Evolutionary conservation across 352 stramenopile genomes (phyloP).

Genomic region (Discostella stelligera): DNA sequence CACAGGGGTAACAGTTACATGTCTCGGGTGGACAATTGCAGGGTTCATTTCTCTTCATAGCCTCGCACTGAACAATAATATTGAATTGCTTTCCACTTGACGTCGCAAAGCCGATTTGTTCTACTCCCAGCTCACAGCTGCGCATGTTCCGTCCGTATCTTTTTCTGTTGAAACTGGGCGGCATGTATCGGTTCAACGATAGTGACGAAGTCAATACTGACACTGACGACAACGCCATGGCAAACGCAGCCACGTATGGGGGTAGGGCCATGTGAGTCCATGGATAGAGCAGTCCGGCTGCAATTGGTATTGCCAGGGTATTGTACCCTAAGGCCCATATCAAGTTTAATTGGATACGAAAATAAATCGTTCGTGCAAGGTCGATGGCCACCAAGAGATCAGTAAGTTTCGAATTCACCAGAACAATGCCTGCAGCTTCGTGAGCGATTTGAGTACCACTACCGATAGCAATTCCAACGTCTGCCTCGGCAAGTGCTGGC

Average conservation of each 20-base stretch:
- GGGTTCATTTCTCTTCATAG: slow-evolving; percentile 41
- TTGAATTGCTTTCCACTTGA: slow-evolving; percentile 28
- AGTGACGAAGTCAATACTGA: slow-evolving; percentile 95
- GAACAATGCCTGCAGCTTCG: slow-evolving; percentile 94
- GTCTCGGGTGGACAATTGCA: slow-evolving; percentile 51
- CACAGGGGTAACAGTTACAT: slow-evolving; percentile 45
- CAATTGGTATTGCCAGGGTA: slow-evolving; percentile 93
- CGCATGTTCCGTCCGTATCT: slow-evolving; percentile 49
- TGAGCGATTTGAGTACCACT: slow-evolving; percentile 96
- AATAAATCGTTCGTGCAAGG: slow-evolving; percentile 94
- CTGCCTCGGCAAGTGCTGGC: slow-evolving; percentile 93
- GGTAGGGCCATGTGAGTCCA: slow-evolving; percentile 89
- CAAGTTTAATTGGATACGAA: slow-evolving; percentile 96
- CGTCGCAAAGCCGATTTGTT: slow-evolving; percentile 40
- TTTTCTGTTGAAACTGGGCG: slow-evolving; percentile 54
- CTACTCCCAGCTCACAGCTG: slow-evolving; percentile 43
- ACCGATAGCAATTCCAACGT: slow-evolving; percentile 94
- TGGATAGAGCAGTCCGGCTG: slow-evolving; percentile 95
- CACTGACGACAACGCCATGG: slow-evolving; percentile 96
- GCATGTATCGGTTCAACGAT: slow-evolving; percentile 88
- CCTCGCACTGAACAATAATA: slow-evolving; percentile 43
- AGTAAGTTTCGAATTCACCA: slow-evolving; percentile 83
- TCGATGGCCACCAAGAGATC: slow-evolving; percentile 96
- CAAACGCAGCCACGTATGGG: slow-evolving; percentile 93
- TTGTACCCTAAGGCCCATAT: slow-evolving; percentile 97